phyloP scores from a whole-genome alignment of 2,329 filamentous ascomycete species.

The Plenodomus tracheiphilus region DNA sequence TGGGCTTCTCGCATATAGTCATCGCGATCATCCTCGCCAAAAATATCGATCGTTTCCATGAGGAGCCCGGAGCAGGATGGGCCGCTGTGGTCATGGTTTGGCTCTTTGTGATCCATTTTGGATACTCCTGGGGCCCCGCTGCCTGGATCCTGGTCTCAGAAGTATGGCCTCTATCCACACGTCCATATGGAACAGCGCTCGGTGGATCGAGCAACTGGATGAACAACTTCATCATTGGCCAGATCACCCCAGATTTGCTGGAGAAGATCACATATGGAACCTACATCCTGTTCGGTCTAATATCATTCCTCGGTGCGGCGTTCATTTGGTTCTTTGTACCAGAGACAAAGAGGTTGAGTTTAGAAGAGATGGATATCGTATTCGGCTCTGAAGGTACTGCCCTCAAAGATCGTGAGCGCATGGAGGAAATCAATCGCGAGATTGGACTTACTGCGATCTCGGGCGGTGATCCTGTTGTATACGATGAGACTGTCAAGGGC shows the following conservation, averaged over 20 bases:
- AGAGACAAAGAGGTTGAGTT: constrained; percentile 57
- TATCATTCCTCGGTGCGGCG: constrained; percentile 64
- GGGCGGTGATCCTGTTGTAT: constrained; percentile 4
- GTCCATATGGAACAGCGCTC: constrained; percentile 69
- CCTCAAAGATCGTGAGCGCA: constrained; percentile 68
- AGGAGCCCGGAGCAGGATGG: constrained; percentile 68
- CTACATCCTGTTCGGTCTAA: constrained; percentile 69
- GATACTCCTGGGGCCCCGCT: constrained; percentile 74
- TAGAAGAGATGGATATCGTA: constrained; percentile 66
- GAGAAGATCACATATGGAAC: constrained; percentile 68
- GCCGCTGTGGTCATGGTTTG: constrained; percentile 70
- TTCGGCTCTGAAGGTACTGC: constrained; percentile 69
- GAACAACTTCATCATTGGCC: constrained; percentile 66
- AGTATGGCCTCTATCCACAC: constrained; percentile 71
- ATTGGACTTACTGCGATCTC: constrained; percentile 61
- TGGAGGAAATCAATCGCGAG: constrained; percentile 71
- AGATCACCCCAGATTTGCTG: constrained; percentile 71
- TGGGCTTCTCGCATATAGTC: constrained; percentile 71
- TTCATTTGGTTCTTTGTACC: constrained; percentile 58
- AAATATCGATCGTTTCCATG: constrained; percentile 60
- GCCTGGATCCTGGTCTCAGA: constrained; percentile 76
- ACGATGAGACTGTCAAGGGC: constrained; percentile 9
- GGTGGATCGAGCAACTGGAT: constrained; percentile 58
- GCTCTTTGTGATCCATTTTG: constrained; percentile 76
- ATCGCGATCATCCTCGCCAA: constrained; percentile 70